Conservation (phyloP, 2,329 filamentous ascomycete genomes). For the Eutypella sp. region DNA sequence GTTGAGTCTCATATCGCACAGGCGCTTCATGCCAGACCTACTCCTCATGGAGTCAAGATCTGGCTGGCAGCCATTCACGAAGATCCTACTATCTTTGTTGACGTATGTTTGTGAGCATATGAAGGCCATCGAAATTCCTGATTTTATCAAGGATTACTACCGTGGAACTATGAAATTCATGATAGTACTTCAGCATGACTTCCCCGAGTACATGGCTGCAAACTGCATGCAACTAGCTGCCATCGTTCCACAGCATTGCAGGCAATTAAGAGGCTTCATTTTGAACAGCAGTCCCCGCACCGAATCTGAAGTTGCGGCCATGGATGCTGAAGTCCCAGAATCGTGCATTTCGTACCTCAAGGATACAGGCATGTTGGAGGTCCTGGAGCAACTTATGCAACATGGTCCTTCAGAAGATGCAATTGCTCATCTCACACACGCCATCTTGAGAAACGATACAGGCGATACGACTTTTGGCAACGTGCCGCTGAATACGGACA, state of each 20-base stretch:
- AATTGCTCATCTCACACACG: constrained; percentile 70
- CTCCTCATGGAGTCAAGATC: constrained; percentile 61
- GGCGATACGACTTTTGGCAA: constrained; percentile 62
- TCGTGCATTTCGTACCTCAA: constrained; percentile 36
- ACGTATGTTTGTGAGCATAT: constrained; percentile 74
- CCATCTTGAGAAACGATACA: constrained; percentile 56
- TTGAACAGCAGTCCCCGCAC: constrained; percentile 65
- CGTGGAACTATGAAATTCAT: constrained; percentile 78
- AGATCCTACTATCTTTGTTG: constrained; percentile 68
- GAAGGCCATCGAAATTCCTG: constrained; percentile 64
- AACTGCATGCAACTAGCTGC: constrained; percentile 80
- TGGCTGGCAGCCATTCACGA: constrained; percentile 73
- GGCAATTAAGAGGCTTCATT: constrained; percentile 83
- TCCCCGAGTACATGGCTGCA: constrained; percentile 84
- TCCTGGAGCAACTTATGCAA: constrained; percentile 55
- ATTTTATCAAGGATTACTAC: constrained; percentile 76
- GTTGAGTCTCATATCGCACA: constrained; percentile 77
- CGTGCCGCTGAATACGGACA: constrained; percentile 63
- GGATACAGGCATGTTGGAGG: constrained; percentile 50
- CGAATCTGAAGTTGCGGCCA: constrained; percentile 68
- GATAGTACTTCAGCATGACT: constrained; percentile 86
- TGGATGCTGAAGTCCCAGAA: constrained; percentile 34
- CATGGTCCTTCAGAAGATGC: constrained; percentile 65
- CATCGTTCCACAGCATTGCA: constrained; percentile 75
- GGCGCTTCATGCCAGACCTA: constrained; percentile 75